Evolutionary conservation across 1,139 yeast genomes (phyloP).

Genomic region (Sugiyamaella pinicola): DNA sequence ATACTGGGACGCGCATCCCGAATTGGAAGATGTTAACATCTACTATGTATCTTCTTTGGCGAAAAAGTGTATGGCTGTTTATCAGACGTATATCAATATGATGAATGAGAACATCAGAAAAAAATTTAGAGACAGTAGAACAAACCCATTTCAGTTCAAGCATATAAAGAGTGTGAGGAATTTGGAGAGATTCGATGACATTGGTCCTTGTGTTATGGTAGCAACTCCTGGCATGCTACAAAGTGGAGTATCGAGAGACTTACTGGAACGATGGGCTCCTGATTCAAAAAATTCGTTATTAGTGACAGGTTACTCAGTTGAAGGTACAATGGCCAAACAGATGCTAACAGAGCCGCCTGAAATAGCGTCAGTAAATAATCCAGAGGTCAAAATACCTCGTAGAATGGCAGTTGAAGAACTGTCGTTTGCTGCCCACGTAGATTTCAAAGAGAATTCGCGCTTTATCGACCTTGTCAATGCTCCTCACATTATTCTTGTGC

Average conservation of each 20-base stretch:
- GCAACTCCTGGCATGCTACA: slow-evolving; percentile 99
- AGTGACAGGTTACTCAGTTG: slow-evolving; percentile 95
- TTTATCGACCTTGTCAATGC: slow-evolving; percentile 90
- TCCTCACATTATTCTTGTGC: slow-evolving; percentile 76
- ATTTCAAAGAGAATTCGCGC: slow-evolving; percentile 87
- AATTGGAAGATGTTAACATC: slow-evolving; percentile 77
- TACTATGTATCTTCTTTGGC: slow-evolving; percentile 94
- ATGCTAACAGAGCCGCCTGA: slow-evolving; percentile 85
- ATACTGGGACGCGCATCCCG: slow-evolving; percentile 86
- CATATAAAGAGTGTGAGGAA: slow-evolving; percentile 78
- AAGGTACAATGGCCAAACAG: slow-evolving; percentile 96
- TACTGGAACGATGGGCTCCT: slow-evolving; percentile 96
- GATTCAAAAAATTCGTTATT: slow-evolving; percentile 87
- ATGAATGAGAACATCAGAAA: slow-evolving; percentile 91
- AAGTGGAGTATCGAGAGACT: slow-evolving; percentile 88
- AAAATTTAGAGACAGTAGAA: slow-evolving; percentile 70
- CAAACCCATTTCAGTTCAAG: slow-evolving; percentile 89
- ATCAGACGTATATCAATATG: slow-evolving; percentile 93
- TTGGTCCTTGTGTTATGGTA: slow-evolving; percentile 93
- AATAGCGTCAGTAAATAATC: slow-evolving; percentile 76
- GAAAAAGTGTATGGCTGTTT: slow-evolving; percentile 94
- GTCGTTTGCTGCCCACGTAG: slow-evolving; percentile 98
- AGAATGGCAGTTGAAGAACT: slow-evolving; percentile 89
- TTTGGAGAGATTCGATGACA: slow-evolving; percentile 83
- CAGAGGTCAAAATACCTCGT: slow-evolving; percentile 84